Evolutionary conservation across 768 basidiomycete genomes (phyloP).

Genomic region (Tricholoma matsutake): DNA sequence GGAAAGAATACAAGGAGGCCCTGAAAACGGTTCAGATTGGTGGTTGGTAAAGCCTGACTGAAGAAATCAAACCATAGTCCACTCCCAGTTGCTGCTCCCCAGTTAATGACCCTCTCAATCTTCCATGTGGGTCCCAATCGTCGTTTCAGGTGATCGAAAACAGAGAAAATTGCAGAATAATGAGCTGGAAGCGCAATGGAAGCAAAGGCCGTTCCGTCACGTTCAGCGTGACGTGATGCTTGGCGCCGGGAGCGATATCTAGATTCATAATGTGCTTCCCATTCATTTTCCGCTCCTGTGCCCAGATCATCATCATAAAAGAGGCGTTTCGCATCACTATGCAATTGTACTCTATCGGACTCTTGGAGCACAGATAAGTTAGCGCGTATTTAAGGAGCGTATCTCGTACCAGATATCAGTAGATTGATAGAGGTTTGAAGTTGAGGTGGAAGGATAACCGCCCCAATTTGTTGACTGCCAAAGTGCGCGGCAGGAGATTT

Average conservation of each 20-base stretch:
- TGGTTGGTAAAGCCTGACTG: background rate
- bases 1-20: constrained; percentile 69
- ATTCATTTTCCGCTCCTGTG: constrained; percentile 33
- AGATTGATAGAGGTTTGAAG: constrained; percentile 61
- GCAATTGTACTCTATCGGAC: constrained; percentile 61
- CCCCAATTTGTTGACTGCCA: constrained; percentile 71
- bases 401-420: constrained; percentile 60
- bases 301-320: constrained; percentile 42
- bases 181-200: constrained; percentile 84
- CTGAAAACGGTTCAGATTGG: constrained; percentile 33
- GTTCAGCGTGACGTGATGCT: constrained; percentile 52
- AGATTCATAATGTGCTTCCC: constrained; percentile 55
- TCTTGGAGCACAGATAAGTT: constrained; percentile 35
- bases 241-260: constrained; percentile 61
- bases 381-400: constrained; percentile 1
- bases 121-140: constrained; percentile 63
- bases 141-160: constrained; percentile 62
- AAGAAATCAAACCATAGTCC: constrained; percentile 65
- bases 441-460: constrained; percentile 70
- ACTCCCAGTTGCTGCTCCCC: constrained; percentile 81
- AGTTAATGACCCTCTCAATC: constrained; percentile 68
- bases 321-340: constrained; percentile 68
- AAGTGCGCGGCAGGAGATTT: constrained; percentile 83
- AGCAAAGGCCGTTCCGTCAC: constrained; percentile 83
- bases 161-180: constrained; percentile 77